phyloP scores from a whole-genome alignment of 306 rosid species.

The Alnus glutinosa region DNA sequence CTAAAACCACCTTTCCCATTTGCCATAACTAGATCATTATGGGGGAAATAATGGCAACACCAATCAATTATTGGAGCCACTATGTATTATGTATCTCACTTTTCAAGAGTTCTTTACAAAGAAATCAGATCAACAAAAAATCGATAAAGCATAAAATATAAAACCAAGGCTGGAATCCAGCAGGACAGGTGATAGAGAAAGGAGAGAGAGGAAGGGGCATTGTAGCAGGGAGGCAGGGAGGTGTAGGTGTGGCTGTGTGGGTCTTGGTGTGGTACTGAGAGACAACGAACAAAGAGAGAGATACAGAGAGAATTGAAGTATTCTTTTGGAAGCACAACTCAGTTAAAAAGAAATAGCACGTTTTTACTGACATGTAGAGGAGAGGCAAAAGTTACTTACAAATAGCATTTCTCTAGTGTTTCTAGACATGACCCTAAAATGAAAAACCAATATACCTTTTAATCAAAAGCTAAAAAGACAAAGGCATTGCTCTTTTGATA shows the following conservation, averaged over 20 bases:
- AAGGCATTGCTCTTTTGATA: too few species aligned
- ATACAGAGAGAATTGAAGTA: neutral
- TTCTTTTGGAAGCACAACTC: neutral
- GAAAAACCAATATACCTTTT: too few species aligned
- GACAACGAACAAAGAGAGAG: neutral
- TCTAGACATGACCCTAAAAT: too few species aligned
- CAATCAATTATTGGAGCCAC: neutral
- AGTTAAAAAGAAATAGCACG: neutral
- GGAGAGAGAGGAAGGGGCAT: neutral
- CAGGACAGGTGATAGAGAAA: neutral
- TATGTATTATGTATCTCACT: neutral
- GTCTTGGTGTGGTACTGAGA: neutral
- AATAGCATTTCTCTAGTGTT: too few species aligned
- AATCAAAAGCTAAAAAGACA: too few species aligned
- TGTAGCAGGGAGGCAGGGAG: neutral
- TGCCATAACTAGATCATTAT: neutral
- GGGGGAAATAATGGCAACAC: neutral
- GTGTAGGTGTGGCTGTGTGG: too few species aligned
- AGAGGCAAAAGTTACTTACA: neutral
- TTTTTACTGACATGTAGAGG: neutral
- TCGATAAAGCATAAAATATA: neutral
- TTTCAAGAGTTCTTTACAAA: neutral
- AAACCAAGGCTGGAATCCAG: neutral
- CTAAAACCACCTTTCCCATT: neutral
- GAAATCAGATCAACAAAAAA: neutral